phyloP scores from a whole-genome alignment of 2,329 filamentous ascomycete genomes.

The Fusarium chlamydosporum region DNA sequence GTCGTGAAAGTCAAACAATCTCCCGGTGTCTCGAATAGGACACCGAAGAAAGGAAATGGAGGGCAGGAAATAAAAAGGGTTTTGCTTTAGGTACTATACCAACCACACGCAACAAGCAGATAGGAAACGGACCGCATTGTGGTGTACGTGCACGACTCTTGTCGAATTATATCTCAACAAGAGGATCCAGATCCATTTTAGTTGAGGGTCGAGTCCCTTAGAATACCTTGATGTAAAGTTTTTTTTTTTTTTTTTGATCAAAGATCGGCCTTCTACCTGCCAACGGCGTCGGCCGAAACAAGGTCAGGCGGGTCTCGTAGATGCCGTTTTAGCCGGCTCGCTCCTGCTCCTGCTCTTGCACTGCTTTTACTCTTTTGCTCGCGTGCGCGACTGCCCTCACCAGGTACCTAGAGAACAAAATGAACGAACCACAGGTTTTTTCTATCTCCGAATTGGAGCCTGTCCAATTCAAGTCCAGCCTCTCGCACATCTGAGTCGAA shows the following conservation, averaged over 20 bases:
- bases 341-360: neutral
- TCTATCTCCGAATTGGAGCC: constrained; percentile 23
- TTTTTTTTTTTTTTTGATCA: constrained; percentile 31
- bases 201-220: constrained; percentile 27
- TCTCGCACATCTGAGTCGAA: constrained; percentile 10
- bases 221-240: constrained; percentile 28
- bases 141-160: constrained; percentile 10
- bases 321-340: constrained; percentile 48
- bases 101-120: constrained; percentile 16
- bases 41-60: constrained; percentile 30
- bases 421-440: constrained; percentile 31
- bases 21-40: constrained; percentile 41
- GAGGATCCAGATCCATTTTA: constrained; percentile 16
- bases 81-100: neutral
- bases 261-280: constrained; percentile 32
- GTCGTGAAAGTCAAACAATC: constrained; percentile 3
- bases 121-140: constrained; percentile 28
- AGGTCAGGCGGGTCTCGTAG: constrained; percentile 36
- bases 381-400: constrained; percentile 31
- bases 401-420: neutral
- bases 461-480: constrained; percentile 11
- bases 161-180: constrained; percentile 7
- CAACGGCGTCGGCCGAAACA: constrained; percentile 41
- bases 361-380: constrained; percentile 16
- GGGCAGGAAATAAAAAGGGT: constrained; percentile 6